phyloP scores from a whole-genome alignment of 1,139 yeast species.

The Suhomyces ambrosiae region DNA sequence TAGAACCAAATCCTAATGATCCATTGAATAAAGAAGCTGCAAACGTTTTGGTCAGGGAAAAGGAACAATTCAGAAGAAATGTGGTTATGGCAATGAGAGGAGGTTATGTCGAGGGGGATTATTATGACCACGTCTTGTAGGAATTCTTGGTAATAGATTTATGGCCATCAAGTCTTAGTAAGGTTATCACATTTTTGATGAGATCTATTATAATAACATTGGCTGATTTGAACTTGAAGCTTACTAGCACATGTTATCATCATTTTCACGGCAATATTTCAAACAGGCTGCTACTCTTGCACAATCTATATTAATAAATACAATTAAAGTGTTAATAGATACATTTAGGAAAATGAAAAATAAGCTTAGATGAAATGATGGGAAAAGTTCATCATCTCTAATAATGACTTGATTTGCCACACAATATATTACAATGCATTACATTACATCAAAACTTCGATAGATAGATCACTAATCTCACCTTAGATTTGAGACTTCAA shows the following conservation, averaged over 20 bases:
- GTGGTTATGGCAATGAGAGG: constrained; percentile 77
- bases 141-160: too few species aligned
- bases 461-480: too few species aligned
- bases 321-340: constrained; percentile 2
- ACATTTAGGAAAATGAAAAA: too few species aligned
- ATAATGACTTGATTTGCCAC: constrained; percentile 1
- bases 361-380: too few species aligned
- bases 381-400: too few species aligned
- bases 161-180: too few species aligned
- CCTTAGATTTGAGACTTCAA: too few species aligned
- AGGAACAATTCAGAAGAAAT: constrained; percentile 54
- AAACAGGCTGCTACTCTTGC: neutral
- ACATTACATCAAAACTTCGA: too few species aligned
- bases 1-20: constrained; percentile 90
- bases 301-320: constrained; percentile 1
- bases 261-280: neutral
- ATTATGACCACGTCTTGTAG: constrained; percentile 59
- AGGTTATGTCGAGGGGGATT: constrained; percentile 56
- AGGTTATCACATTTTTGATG: too few species aligned
- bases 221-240: too few species aligned
- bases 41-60: constrained; percentile 61
- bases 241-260: too few species aligned
- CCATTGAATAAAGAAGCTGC: constrained; percentile 95
- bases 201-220: too few species aligned
- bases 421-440: neutral